Evolutionary conservation across 129 eudicot species (phyloP).

Genomic region (Ambrosia trifida): DNA sequence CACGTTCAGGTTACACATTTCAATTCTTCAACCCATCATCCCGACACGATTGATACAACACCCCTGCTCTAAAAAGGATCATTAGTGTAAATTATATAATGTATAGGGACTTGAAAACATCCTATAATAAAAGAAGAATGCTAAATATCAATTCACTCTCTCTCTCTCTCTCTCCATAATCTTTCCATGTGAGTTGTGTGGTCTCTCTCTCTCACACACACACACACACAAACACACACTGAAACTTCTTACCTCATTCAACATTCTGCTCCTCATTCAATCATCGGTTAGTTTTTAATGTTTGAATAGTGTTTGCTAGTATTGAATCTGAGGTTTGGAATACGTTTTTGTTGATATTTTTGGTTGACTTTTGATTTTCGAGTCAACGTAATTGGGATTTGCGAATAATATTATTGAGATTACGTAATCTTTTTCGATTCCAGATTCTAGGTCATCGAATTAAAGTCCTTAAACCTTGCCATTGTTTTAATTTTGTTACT

Average conservation of each 20-base stretch:
- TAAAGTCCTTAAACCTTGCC: not conserved
- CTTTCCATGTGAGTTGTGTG: constrained; percentile 35
- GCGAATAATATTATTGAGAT: not conserved
- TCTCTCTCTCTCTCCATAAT: constrained; percentile 18
- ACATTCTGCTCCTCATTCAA: not conserved
- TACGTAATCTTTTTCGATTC: constrained; percentile 18
- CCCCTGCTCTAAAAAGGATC: too few species aligned
- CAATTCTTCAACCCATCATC: too few species aligned
- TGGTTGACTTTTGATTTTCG: constrained; percentile 13
- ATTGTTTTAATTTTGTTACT: too few species aligned
- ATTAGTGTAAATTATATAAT: too few species aligned
- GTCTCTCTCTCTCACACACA: too few species aligned
- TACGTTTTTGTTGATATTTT: constrained; percentile 6
- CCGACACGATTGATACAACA: too few species aligned
- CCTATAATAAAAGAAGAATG: too few species aligned
- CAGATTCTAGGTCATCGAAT: constrained; percentile 24
- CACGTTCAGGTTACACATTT: too few species aligned
- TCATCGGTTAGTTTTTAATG: constrained; percentile 25
- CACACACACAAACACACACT: not conserved
- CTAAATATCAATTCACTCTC: constrained; percentile 22
- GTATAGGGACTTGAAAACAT: too few species aligned
- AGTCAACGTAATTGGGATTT: constrained; percentile 18
- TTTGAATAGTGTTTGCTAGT: constrained; percentile 5
- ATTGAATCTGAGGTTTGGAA: not conserved
- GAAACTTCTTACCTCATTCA: constrained; percentile 32